These are phyloP conservation scores for Starmerella sp. DNA, from an alignment of 805 yeast genomes.

Conservation along the genomic window DNA sequence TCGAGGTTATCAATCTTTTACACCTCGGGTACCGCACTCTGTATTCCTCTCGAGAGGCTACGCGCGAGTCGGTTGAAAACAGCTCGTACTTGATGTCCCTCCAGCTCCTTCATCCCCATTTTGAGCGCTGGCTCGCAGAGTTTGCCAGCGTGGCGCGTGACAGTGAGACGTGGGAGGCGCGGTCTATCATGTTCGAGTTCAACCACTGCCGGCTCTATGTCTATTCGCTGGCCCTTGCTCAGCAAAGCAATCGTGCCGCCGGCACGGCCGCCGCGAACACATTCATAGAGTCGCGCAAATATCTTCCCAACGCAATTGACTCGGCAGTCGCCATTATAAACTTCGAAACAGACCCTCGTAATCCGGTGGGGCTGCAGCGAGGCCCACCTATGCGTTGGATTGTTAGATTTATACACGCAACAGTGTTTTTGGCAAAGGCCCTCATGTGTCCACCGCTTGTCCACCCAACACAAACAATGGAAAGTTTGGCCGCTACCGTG, in stretches of 20 bases:
- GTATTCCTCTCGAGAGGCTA: constrained; percentile 41
- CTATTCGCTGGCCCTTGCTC: constrained; percentile 61
- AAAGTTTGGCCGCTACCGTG: not conserved
- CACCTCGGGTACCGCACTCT: constrained; percentile 75
- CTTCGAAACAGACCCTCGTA: constrained; percentile 47
- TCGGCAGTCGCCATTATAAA: constrained; percentile 73
- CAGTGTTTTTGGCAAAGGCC: constrained; percentile 82
- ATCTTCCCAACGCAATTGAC: constrained; percentile 67
- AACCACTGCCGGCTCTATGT: constrained; percentile 75
- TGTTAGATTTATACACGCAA: constrained; percentile 72
- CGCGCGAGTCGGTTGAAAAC: constrained; percentile 27
- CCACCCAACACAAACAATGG: not conserved
- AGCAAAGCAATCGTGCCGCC: not conserved
- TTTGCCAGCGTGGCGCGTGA: constrained; percentile 29
- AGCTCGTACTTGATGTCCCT: constrained; percentile 51
- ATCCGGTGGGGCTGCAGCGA: constrained; percentile 50
- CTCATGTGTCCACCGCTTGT: constrained; percentile 29
- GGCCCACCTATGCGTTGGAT: constrained; percentile 88
- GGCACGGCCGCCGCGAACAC: not conserved
- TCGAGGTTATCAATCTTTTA: constrained; percentile 67
- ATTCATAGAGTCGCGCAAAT: constrained; percentile 30
- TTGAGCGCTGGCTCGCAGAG: constrained; percentile 65
- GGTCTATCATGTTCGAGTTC: constrained; percentile 68
- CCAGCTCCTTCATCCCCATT: constrained; percentile 60
- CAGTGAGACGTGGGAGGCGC: constrained; percentile 39